Evolutionary conservation across 495 filamentous ascomycete genomes (phyloP).

Genomic region (Hypoxylon intermedium): DNA sequence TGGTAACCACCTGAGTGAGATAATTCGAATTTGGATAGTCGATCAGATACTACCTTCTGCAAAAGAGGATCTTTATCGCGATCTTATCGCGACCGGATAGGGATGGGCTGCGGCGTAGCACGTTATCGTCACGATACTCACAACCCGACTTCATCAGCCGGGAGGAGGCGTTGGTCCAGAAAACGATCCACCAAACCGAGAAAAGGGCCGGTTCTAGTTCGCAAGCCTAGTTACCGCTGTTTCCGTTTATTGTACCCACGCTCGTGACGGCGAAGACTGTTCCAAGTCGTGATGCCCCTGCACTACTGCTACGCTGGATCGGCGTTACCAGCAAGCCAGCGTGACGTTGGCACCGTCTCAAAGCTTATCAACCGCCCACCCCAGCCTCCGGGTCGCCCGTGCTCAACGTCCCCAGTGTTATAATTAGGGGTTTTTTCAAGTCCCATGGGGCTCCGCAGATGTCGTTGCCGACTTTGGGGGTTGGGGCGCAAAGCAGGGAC

Average conservation of each 20-base stretch:
- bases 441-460: slow-evolving; percentile 29
- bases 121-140: neutral
- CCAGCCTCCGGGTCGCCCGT: slow-evolving; percentile 6
- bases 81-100: too few relatives aligned
- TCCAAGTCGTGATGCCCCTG: too few relatives aligned
- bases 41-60: too few relatives aligned
- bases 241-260: too few relatives aligned
- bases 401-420: neutral
- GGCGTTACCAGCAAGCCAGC: too few relatives aligned
- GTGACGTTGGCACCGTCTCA: too few relatives aligned
- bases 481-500: neutral
- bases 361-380: neutral
- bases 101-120: too few relatives aligned
- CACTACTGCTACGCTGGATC: too few relatives aligned
- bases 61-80: too few relatives aligned
- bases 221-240: neutral
- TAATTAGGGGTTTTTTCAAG: neutral
- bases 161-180: slow-evolving; percentile 7
- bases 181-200: neutral
- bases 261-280: too few relatives aligned
- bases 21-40: too few relatives aligned
- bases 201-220: slow-evolving; percentile 12
- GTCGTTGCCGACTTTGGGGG: neutral
- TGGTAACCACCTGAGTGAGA: too few relatives aligned
- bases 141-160: slow-evolving; percentile 1